Evolutionary conservation across 305 asterid genomes (phyloP).

Genomic region (Solanum hybrid): DNA sequence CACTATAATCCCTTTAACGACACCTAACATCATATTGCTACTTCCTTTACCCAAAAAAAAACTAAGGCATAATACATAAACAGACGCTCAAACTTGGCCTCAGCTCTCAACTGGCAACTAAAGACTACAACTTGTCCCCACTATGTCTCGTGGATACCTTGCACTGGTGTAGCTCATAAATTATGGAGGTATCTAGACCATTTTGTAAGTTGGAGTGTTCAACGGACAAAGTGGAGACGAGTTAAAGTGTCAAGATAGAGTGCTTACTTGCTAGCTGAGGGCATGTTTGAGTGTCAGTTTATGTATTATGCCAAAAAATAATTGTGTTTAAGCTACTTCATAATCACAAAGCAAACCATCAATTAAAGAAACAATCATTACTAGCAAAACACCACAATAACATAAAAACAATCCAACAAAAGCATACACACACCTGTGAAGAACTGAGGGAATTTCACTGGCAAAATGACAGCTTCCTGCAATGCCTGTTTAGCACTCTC

Average conservation of each 20-base stretch:
- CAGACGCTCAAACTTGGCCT: not conserved
- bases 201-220: not conserved
- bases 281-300: not conserved
- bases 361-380: not conserved
- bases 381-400: not conserved
- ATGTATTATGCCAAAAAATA: not conserved
- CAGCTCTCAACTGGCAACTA: not conserved
- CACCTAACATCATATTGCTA: not conserved
- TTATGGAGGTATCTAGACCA: not conserved
- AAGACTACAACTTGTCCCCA: not conserved
- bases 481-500: slow-evolving; percentile 92
- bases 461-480: slow-evolving; percentile 96
- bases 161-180: not conserved
- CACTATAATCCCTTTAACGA: not conserved
- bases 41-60: not conserved
- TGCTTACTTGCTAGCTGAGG: not conserved
- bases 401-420: not conserved
- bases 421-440: slow-evolving; percentile 50
- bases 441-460: slow-evolving; percentile 90
- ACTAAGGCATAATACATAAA: not conserved
- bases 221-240: not conserved
- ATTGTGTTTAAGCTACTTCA: not conserved
- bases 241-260: not conserved
- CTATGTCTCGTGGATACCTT: not conserved
- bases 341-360: not conserved